Conservation (phyloP, 129 eudicot genomes). For the Flaveria brownii region DNA sequence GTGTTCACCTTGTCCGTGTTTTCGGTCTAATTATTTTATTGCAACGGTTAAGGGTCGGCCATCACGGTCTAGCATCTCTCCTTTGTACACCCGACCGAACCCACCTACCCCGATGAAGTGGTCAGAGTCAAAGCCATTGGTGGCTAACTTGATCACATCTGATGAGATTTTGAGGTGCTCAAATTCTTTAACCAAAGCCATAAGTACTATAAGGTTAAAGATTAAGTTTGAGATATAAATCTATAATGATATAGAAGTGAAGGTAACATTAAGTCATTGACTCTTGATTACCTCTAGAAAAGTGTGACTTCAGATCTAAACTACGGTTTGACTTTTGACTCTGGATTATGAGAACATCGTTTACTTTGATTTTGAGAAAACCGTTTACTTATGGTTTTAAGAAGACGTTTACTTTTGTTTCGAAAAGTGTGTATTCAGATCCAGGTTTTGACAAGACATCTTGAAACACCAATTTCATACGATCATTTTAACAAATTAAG, state of each 20-base stretch:
- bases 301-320: slow-evolving; percentile 9
- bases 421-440: no score
- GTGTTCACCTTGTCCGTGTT: slow-evolving; percentile 24
- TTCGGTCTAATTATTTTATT: slow-evolving; percentile 12
- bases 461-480: no score
- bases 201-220: neutral
- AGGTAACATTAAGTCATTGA: neutral
- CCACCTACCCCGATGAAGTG: slow-evolving; percentile 29
- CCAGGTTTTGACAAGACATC: no score
- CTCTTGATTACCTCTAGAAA: neutral
- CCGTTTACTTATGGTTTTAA: no score
- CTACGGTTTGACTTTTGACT: slow-evolving; percentile 13
- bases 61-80: neutral
- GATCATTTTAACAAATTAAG: no score
- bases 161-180: slow-evolving; percentile 24
- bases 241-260: neutral
- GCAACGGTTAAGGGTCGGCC: slow-evolving; percentile 11
- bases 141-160: slow-evolving; percentile 21
- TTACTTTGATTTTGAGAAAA: neutral
- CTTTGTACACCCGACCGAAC: slow-evolving; percentile 23
- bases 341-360: neutral
- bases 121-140: slow-evolving; percentile 5
- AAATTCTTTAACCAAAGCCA: slow-evolving; percentile 24
- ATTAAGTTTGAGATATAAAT: neutral
- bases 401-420: no score